Evolutionary conservation across 345 rosid genomes (phyloP).

Genomic region (Noccaea bulbosa): DNA sequence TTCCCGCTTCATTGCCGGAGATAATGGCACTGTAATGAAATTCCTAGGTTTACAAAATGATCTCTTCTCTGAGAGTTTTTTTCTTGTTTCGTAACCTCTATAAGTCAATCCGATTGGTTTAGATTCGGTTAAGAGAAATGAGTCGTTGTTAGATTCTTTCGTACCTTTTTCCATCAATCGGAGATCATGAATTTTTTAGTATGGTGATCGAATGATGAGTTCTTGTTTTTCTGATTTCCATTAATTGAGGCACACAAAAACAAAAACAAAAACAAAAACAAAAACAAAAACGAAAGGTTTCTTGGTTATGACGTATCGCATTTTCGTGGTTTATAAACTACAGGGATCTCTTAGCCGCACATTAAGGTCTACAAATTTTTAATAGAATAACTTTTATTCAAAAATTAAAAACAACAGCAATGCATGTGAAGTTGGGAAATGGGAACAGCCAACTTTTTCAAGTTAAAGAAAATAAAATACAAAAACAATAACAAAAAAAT

Average conservation of each 20-base stretch:
- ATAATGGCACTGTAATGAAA: not conserved
- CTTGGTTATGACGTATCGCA: no score
- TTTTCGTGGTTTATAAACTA: no score
- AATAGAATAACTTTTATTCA: no score
- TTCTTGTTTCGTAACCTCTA: not conserved
- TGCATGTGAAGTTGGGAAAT: no score
- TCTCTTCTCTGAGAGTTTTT: not conserved
- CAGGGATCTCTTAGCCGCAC: no score
- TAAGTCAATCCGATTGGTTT: constrained; percentile 4
- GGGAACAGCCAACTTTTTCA: no score
- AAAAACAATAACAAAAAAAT: no score
- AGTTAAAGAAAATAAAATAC: no score
- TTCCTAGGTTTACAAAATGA: not conserved
- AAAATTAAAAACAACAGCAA: no score
- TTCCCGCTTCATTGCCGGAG: not conserved
- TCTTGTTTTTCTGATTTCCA: not conserved
- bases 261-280: no score
- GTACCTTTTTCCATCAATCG: not conserved
- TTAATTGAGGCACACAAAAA: not conserved
- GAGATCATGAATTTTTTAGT: constrained; percentile 13
- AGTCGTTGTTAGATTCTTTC: not conserved
- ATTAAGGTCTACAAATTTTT: no score
- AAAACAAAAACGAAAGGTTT: no score
- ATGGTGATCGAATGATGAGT: not conserved
- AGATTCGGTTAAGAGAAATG: constrained; percentile 24